These are phyloP conservation scores for Bertia moriformis DNA, from an alignment of 2,329 filamentous ascomycete genomes.

Conservation along the genomic window DNA sequence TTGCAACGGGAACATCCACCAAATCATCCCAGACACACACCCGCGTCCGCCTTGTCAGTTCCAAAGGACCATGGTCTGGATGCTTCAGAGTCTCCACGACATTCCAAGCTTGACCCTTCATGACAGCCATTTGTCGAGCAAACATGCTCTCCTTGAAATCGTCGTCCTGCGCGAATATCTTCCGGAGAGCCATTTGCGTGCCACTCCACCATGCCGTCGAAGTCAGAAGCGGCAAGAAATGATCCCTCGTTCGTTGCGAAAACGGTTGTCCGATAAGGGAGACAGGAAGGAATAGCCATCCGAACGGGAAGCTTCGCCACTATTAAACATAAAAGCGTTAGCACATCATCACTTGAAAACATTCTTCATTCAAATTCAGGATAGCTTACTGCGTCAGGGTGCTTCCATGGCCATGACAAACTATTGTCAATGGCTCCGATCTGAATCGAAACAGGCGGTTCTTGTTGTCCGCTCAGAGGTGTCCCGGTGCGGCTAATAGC, in stretches of 20 bases:
- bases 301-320: conserved; percentile 70
- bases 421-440: conserved; percentile 96
- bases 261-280: conserved; percentile 93
- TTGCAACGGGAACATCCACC: conserved; percentile 86
- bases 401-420: conserved; percentile 97
- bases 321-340: neutral
- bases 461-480: conserved; percentile 33
- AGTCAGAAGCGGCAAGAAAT: conserved; percentile 89
- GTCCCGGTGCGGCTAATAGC: conserved; percentile 10
- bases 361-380: conserved; percentile 5
- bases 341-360: too few relatives aligned
- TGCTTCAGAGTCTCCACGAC: conserved; percentile 95
- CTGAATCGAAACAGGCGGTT: conserved; percentile 42
- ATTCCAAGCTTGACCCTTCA: conserved; percentile 99
- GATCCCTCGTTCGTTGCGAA: conserved; percentile 79
- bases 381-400: conserved; percentile 71
- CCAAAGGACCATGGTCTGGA: conserved; percentile 78
- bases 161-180: conserved; percentile 77
- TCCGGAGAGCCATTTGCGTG: conserved; percentile 72
- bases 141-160: conserved; percentile 99
- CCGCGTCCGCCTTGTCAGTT: conserved; percentile 75
- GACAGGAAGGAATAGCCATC: conserved; percentile 93
- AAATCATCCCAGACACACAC: conserved; percentile 98
- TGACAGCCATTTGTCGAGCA: conserved; percentile 91
- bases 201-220: conserved; percentile 96